Base-by-base conservation (phyloP, 129 eudicot species). In the Centrapalus pauciflorus region DNA sequence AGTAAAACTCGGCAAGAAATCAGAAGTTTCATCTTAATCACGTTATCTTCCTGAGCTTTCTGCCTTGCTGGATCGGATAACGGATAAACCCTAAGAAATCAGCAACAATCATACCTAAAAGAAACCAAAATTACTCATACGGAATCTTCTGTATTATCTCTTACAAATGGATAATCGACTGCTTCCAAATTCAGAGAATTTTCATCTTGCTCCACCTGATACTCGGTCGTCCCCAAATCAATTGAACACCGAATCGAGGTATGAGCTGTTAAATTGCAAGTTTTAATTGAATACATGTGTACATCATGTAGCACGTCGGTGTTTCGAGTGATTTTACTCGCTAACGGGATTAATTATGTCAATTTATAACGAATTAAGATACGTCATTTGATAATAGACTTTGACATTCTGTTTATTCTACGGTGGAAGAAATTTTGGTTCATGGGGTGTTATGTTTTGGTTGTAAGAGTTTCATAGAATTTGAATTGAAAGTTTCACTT, bases 211-310 rank as follows among this genome's bases (percentile, higher is more conserved):
- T 38, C 64, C 65, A 26, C 11, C 12, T 34, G 73, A 68, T 54
- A 52, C 23, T 60, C 68, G 37, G 4, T 12, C 63, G 19, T 30
- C 38, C 59, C 62, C 62, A 26, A 72, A 61, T 72, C 77, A 72
- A 72, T 55, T 63, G n/a, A 61, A 61, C 58, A 51, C 77, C 2
- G 70, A 72, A 72, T 72, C 69, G 26, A 72, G 77, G 77, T 72
- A 72, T 17, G 14, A 33, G 4, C 61, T 69, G 55, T 33, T 37
- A 6, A 10, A 24, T 43, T 28, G 12, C 76, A 72, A 10, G 28
- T 61, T 40, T 51, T 34, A 34, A 49, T 26, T 17, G 24, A 51
- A 34, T 67, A 33, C 24, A 5, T 45, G 8, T 55, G 5, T 17
- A 38, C 23, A 54, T 68, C 54, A 3, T 41, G 16, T 41, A 41